A percentile compares a stretch with the other conserved stretches of the same genome.
Conservation (phyloP, 1,139 yeast genomes). For the Taphrina confusa region DNA sequence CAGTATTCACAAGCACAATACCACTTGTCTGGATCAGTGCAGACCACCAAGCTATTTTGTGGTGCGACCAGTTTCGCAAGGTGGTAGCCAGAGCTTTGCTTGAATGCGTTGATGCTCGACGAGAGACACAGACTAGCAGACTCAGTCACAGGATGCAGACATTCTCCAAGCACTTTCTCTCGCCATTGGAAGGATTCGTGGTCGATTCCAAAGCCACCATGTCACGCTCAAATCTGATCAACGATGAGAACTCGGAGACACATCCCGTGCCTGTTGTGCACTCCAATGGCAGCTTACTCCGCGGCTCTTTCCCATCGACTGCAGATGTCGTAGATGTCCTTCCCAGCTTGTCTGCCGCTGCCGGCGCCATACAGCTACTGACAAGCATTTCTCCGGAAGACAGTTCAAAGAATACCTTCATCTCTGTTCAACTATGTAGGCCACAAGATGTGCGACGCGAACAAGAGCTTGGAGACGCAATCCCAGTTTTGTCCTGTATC, state of each 20-base stretch:
- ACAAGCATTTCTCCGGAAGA: neutral
- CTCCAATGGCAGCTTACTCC: constrained; percentile 10
- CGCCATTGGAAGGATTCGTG: constrained; percentile 43
- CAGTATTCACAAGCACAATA: constrained; percentile 80
- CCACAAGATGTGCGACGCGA: neutral
- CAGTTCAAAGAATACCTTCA: neutral
- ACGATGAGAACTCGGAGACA: constrained; percentile 5
- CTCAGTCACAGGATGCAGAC: constrained; percentile 60
- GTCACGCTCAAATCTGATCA: neutral
- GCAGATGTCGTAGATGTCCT: neutral
- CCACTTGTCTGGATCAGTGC: constrained; percentile 93
- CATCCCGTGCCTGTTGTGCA: constrained; percentile 36
- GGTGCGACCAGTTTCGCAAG: constrained; percentile 88
- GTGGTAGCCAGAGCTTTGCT: constrained; percentile 62
- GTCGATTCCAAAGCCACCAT: too few species aligned
- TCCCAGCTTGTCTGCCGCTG: neutral
- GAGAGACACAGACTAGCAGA: constrained; percentile 49
- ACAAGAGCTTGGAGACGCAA: neutral
- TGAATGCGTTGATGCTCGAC: constrained; percentile 51
- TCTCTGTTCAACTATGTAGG: neutral
- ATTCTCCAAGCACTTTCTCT: constrained; percentile 55
- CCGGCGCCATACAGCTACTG: neutral
- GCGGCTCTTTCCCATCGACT: neutral
- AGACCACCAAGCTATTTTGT: constrained; percentile 92
- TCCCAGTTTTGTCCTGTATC: neutral